Evolutionary conservation across 768 basidiomycete genomes (phyloP).

Genomic region (Lanmaoa rubissima): DNA sequence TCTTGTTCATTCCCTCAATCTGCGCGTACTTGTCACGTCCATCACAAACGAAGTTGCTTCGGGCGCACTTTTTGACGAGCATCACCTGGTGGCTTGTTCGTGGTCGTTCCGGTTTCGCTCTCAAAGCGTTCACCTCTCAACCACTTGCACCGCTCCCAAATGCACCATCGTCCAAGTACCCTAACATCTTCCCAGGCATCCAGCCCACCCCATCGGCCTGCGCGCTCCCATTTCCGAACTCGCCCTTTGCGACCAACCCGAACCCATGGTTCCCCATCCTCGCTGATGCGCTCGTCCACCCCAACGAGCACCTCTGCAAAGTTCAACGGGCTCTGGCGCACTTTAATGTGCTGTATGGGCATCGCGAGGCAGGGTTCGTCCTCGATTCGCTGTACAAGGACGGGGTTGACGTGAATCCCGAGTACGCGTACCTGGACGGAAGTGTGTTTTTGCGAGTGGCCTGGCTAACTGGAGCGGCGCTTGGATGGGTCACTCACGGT

Average conservation of each 20-base stretch:
- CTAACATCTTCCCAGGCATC: slow-evolving; percentile 23
- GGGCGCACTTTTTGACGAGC: slow-evolving; percentile 50
- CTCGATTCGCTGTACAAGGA: slow-evolving; percentile 23
- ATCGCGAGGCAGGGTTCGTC: slow-evolving; percentile 36
- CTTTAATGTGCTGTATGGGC: slow-evolving; percentile 45
- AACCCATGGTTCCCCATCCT: slow-evolving; percentile 63
- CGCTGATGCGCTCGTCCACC: slow-evolving; percentile 51
- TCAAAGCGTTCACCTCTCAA: slow-evolving; percentile 48
- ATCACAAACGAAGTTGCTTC: slow-evolving; percentile 54
- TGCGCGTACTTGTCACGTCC: slow-evolving; percentile 53
- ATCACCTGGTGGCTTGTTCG: slow-evolving; percentile 57
- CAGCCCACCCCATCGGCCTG: slow-evolving; percentile 19
- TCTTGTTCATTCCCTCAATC: slow-evolving; percentile 56
- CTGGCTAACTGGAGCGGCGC: slow-evolving; percentile 45
- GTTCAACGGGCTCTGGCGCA: slow-evolving; percentile 50
- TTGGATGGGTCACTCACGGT: slow-evolving; percentile 43
- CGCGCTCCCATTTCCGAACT: slow-evolving; percentile 33
- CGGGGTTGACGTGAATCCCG: slow-evolving; percentile 38
- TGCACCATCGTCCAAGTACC: slow-evolving; percentile 19
- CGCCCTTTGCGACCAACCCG: slow-evolving; percentile 38
- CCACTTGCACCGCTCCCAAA: slow-evolving; percentile 24
- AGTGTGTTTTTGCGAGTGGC: slow-evolving; percentile 61
- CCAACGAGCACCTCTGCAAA: slow-evolving; percentile 56
- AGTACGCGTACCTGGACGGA: slow-evolving; percentile 54
- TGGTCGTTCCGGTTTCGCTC: slow-evolving; percentile 50